Percentiles rank a stretch among this genome's conserved stretches.
phyloP scores from a whole-genome alignment of 116 monocot genomes.

The Trichopus zeylanicus region DNA sequence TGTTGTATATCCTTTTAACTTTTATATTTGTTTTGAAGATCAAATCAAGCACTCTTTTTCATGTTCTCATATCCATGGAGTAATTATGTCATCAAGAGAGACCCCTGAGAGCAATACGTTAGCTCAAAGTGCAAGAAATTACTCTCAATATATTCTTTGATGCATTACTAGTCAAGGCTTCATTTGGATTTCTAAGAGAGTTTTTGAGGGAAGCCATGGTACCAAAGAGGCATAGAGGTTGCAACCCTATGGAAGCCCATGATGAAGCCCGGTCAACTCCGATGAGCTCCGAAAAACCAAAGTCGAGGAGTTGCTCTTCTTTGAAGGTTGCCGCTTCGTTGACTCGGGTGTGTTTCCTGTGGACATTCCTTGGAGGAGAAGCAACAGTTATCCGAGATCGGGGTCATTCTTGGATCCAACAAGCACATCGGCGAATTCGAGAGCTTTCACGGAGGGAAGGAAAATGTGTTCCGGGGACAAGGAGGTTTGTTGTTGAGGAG shows the following conservation, averaged over 20 bases:
- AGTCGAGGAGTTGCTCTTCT: conserved; percentile 57
- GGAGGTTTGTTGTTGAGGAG: conserved; percentile 66
- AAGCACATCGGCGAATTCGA: too few relatives aligned
- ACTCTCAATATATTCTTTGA: too few relatives aligned
- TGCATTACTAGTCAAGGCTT: too few relatives aligned
- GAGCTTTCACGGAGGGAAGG: conserved; percentile 29
- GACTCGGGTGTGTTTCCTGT: conserved; percentile 55
- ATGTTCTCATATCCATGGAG: too few relatives aligned
- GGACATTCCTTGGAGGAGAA: conserved; percentile 36
- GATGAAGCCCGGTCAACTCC: too few relatives aligned
- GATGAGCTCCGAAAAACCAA: conserved; percentile 16
- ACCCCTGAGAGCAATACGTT: too few relatives aligned
- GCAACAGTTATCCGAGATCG: conserved; percentile 49
- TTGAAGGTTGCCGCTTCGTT: conserved; percentile 44
- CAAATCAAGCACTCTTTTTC: too few relatives aligned
- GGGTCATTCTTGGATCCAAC: conserved; percentile 16
- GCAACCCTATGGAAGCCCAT: conserved; percentile 41
- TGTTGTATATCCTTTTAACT: too few relatives aligned
- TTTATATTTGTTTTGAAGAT: too few relatives aligned
- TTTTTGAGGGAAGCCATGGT: conserved; percentile 80
- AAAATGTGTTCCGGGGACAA: conserved; percentile 80
- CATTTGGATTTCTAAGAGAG: too few relatives aligned
- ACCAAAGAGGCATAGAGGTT: conserved; percentile 45
- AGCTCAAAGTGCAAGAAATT: too few relatives aligned
- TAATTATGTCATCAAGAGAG: too few relatives aligned